A percentile compares a stretch with the other conserved stretches of the same genome.
phyloP scores from a whole-genome alignment of 1,139 yeast genomes.

The Candida sp. region DNA sequence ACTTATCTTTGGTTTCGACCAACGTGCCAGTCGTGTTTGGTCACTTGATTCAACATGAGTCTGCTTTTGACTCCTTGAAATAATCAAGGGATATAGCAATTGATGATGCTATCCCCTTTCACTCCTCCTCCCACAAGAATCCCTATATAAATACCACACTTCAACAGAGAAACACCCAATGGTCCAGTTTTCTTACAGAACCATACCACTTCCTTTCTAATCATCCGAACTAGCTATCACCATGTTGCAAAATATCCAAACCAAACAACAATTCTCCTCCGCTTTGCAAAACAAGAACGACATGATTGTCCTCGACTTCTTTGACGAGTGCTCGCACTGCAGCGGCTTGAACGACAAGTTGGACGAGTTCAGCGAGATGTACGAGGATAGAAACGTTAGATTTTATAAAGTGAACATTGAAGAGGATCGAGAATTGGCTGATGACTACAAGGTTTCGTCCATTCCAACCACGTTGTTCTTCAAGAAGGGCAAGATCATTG shows the following conservation, averaged over 20 bases:
- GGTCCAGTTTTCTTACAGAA: not conserved
- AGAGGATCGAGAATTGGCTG: constrained; percentile 16
- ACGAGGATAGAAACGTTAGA: constrained; percentile 11
- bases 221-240: not conserved
- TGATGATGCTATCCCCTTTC: no score
- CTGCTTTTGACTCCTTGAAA: not conserved
- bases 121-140: no score
- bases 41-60: not conserved
- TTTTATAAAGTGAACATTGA: constrained; percentile 16
- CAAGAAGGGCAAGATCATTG: constrained; percentile 71
- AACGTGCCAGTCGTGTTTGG: not conserved
- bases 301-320: constrained; percentile 17
- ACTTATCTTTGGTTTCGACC: not conserved
- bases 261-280: constrained; percentile 15
- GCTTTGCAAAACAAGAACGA: constrained; percentile 13
- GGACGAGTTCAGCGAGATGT: constrained; percentile 14
- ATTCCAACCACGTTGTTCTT: constrained; percentile 60
- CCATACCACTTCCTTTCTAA: not conserved
- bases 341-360: constrained; percentile 15
- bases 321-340: constrained; percentile 17
- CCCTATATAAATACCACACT: no score
- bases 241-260: constrained; percentile 15
- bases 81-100: not conserved
- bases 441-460: constrained; percentile 59
- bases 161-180: no score